phyloP scores from a whole-genome alignment of 257 asterid genomes.

The Paulownia fortunei region DNA sequence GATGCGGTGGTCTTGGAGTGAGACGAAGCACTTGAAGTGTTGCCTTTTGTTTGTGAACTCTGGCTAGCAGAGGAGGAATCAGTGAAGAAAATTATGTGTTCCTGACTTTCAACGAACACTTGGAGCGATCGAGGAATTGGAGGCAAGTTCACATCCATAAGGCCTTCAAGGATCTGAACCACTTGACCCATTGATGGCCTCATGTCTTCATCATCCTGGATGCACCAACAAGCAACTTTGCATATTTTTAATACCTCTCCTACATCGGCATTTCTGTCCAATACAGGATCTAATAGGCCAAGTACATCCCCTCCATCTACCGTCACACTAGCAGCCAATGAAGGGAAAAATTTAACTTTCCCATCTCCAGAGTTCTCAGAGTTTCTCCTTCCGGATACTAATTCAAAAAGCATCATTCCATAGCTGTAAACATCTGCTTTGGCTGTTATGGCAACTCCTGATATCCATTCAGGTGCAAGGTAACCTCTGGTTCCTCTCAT shows the following conservation, averaged over 20 bases:
- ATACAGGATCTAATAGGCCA: slow-evolving; percentile 41
- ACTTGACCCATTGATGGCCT: slow-evolving; percentile 61
- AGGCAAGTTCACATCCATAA: slow-evolving; percentile 47
- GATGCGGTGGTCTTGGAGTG: slow-evolving; percentile 30
- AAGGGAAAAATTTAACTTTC: slow-evolving; percentile 42
- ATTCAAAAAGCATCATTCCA: slow-evolving; percentile 58
- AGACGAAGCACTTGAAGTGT: slow-evolving; percentile 44
- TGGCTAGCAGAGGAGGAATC: slow-evolving; percentile 61
- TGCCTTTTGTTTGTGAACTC: slow-evolving; percentile 50
- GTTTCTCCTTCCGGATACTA: slow-evolving; percentile 56
- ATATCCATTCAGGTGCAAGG: slow-evolving; percentile 57
- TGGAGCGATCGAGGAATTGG: slow-evolving; percentile 57
- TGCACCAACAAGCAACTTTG: slow-evolving; percentile 55
- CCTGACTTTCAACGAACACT: slow-evolving; percentile 47
- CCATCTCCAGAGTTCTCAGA: slow-evolving; percentile 40
- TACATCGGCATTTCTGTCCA: slow-evolving; percentile 30
- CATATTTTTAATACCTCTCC: slow-evolving; percentile 51
- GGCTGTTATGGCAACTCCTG: slow-evolving; percentile 52
- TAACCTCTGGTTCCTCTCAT: slow-evolving; percentile 58
- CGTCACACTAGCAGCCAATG: slow-evolving; percentile 31
- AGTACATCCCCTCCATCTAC: slow-evolving; percentile 45
- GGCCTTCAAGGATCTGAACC: slow-evolving; percentile 56
- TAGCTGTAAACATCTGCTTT: slow-evolving; percentile 59
- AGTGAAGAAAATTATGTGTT: slow-evolving; percentile 68
- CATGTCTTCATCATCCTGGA: slow-evolving; percentile 49